Evolutionary conservation across 2,329 filamentous ascomycete genomes (phyloP).

Genomic region (Ramichloridium luteum): DNA sequence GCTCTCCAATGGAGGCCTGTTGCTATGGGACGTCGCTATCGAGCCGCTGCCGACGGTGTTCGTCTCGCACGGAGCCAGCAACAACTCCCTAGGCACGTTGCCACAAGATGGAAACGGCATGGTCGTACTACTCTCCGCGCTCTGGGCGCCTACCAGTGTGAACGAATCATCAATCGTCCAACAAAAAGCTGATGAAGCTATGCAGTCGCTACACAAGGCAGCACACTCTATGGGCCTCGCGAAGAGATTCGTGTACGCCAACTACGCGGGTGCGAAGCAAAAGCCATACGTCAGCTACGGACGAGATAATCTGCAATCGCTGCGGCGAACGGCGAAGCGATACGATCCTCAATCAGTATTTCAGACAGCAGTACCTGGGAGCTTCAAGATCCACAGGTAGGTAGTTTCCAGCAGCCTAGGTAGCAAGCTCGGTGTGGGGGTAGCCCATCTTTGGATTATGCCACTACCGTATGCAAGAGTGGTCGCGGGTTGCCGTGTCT

Average conservation of each 20-base stretch:
- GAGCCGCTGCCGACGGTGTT: slow-evolving; percentile 5
- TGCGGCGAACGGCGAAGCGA: slow-evolving; percentile 15
- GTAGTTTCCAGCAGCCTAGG: no score
- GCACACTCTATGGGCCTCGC: no score
- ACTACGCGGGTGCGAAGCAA: slow-evolving; percentile 26
- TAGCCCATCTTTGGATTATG: no score
- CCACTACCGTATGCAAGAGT: no score
- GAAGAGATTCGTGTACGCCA: slow-evolving; percentile 21
- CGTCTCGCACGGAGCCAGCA: slow-evolving; percentile 2
- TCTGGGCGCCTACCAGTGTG: slow-evolving; percentile 2
- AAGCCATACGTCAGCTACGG: slow-evolving; percentile 25
- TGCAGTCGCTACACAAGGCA: no score
- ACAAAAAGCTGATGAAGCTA: neutral
- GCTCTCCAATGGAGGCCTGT: slow-evolving; percentile 1
- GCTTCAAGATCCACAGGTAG: slow-evolving; percentile 26
- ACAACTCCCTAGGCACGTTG: slow-evolving; percentile 4
- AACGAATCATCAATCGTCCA: neutral
- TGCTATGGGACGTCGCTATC: slow-evolving; percentile 1
- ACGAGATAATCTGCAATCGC: slow-evolving; percentile 14
- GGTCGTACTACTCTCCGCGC: slow-evolving; percentile 3
- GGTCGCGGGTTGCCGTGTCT: no score
- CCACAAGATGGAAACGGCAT: slow-evolving; percentile 3
- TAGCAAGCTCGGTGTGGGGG: no score
- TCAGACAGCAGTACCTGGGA: slow-evolving; percentile 25
- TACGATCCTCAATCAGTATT: slow-evolving; percentile 28